Conservation (phyloP, 1,284 basidiomycete genomes). For the Melampsora larici-populina region DNA sequence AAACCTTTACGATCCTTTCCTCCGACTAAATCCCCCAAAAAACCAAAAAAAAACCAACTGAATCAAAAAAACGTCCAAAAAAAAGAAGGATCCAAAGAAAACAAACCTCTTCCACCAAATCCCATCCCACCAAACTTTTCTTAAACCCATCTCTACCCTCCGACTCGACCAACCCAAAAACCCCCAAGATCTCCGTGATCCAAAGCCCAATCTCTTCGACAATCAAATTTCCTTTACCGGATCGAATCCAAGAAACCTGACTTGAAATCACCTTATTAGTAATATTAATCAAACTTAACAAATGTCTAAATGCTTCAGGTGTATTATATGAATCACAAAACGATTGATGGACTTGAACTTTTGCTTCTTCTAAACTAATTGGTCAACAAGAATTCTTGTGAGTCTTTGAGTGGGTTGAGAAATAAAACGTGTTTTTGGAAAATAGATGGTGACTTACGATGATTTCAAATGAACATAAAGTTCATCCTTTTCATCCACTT, state of each 20-base stretch:
- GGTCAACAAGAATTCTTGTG: too few species aligned
- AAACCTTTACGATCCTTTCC: slow-evolving; percentile 81
- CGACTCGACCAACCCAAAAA: slow-evolving; percentile 85
- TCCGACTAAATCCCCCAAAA: too few species aligned
- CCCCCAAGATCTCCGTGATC: slow-evolving; percentile 82
- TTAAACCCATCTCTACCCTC: slow-evolving; percentile 56
- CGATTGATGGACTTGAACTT: slow-evolving; percentile 76
- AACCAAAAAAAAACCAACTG: slow-evolving; percentile 20
- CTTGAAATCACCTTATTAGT: slow-evolving; percentile 78
- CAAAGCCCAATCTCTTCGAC: slow-evolving; percentile 73
- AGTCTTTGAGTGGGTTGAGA: too few species aligned
- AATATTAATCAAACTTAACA: slow-evolving; percentile 79
- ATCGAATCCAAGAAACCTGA: slow-evolving; percentile 47
- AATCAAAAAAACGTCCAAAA: not conserved
- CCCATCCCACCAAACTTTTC: slow-evolving; percentile 57
- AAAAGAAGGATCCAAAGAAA: slow-evolving; percentile 13
- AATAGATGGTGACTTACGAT: slow-evolving; percentile 42
- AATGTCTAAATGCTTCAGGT: slow-evolving; percentile 70
- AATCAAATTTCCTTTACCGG: slow-evolving; percentile 56
- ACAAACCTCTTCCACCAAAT: slow-evolving; percentile 52
- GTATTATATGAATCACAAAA: slow-evolving; percentile 99
- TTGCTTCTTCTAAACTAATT: slow-evolving; percentile 72
- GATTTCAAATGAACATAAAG: not conserved
- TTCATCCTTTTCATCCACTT: too few species aligned
- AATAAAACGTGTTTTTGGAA: too few species aligned